These are phyloP conservation scores for Sclerotinia borealis DNA, from an alignment of 2,329 filamentous ascomycete species.

Conservation along the genomic window DNA sequence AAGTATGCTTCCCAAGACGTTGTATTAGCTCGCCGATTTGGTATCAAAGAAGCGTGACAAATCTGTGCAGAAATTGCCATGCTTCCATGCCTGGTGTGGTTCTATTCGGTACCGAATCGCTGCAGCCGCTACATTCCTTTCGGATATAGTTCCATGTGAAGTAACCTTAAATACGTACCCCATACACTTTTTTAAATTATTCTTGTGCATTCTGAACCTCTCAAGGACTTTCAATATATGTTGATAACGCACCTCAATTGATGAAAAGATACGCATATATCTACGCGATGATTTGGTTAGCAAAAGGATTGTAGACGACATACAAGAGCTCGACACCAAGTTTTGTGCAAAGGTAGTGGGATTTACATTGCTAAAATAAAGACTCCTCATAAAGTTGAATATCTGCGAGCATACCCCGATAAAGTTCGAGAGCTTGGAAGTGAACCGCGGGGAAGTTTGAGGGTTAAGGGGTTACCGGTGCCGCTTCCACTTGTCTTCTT, in stretches of 20 bases:
- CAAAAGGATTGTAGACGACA: background rate
- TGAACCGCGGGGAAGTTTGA: too few relatives aligned
- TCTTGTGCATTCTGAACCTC: background rate
- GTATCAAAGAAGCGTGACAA: background rate
- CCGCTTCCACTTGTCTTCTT: too few relatives aligned
- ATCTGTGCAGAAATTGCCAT: background rate
- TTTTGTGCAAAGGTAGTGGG: background rate
- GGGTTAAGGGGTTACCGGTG: too few relatives aligned
- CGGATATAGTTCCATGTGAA: background rate
- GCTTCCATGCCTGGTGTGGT: background rate
- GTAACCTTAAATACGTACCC: background rate
- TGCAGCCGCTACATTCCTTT: background rate
- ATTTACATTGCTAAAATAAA: background rate
- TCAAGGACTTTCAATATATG: background rate
- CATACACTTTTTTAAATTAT: background rate
- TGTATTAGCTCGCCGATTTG: background rate
- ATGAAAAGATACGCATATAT: background rate
- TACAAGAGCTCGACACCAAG: background rate
- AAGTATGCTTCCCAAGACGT: background rate
- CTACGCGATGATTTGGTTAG: background rate
- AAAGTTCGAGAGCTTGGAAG: too few relatives aligned
- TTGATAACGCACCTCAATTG: background rate
- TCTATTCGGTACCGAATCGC: background rate
- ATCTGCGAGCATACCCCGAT: background rate
- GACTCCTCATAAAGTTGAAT: background rate